These are phyloP conservation scores for Cydonia oblonga DNA, from an alignment of 331 rosid genomes.

Conservation along the genomic window DNA sequence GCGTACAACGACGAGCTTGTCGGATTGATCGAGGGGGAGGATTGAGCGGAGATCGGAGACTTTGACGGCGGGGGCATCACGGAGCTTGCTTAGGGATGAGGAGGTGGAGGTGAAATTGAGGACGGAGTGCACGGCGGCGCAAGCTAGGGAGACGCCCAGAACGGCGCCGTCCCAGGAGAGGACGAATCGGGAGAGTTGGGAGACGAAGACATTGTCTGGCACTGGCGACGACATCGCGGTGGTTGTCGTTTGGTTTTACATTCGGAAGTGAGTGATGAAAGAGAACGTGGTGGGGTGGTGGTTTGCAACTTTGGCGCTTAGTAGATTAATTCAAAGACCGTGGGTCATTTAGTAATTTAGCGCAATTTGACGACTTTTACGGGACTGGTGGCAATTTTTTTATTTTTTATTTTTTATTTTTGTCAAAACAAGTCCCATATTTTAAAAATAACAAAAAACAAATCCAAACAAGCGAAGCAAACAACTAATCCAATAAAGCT, in stretches of 20 bases:
- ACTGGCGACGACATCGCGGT: constrained; percentile 57
- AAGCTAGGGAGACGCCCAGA: constrained; percentile 64
- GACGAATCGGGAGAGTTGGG: constrained; percentile 57
- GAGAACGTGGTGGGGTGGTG: not conserved
- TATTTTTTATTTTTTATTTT: not conserved
- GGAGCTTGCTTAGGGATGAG: constrained; percentile 49
- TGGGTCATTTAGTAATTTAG: not conserved
- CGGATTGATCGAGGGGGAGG: constrained; percentile 10
- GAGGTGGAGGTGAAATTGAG: constrained; percentile 35
- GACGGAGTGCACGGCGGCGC: constrained; percentile 51
- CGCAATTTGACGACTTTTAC: not conserved
- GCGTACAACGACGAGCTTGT: constrained; percentile 45
- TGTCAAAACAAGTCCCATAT: no score
- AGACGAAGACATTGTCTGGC: constrained; percentile 54
- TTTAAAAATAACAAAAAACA: no score
- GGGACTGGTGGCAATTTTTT: not conserved
- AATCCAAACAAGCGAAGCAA: no score
- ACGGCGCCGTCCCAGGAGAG: constrained; percentile 86
- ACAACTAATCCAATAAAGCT: no score
- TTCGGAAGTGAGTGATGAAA: not conserved
- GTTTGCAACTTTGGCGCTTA: not conserved
- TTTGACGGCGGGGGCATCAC: constrained; percentile 39
- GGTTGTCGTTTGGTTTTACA: not conserved
- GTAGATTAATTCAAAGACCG: not conserved
- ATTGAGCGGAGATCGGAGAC: constrained; percentile 76